phyloP scores from a whole-genome alignment of 1,284 basidiomycete genomes.

The Leccinum huronense region DNA sequence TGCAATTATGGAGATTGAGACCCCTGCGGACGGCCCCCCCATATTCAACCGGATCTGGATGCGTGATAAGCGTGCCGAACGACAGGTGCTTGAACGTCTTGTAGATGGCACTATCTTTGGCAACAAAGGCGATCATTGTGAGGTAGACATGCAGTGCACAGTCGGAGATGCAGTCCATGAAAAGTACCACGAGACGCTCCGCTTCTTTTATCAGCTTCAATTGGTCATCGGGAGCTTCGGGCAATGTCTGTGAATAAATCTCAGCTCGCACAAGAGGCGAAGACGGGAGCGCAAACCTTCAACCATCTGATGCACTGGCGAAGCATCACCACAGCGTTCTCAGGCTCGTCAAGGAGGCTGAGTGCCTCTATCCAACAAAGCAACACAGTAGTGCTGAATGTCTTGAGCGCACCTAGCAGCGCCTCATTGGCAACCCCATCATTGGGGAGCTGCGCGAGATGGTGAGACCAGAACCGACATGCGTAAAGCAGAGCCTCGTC shows the following conservation, averaged over 20 bases:
- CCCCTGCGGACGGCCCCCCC: constrained; percentile 4
- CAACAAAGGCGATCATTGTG: constrained; percentile 13
- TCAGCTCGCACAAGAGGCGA: not conserved
- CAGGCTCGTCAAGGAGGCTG: constrained; percentile 25
- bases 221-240: constrained; percentile 6
- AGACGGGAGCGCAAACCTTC: constrained; percentile 15
- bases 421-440: constrained; percentile 7
- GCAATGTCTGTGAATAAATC: constrained; percentile 12
- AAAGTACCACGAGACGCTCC: constrained; percentile 23
- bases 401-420: constrained; percentile 10
- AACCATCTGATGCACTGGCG: constrained; percentile 23
- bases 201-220: constrained; percentile 17
- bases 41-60: not conserved
- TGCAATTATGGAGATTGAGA: constrained; percentile 3
- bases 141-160: constrained; percentile 26
- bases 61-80: constrained; percentile 4
- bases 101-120: constrained; percentile 4
- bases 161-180: constrained; percentile 24
- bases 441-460: constrained; percentile 20
- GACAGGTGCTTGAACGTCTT: constrained; percentile 18
- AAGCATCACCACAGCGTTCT: constrained; percentile 23
- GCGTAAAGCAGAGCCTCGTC: constrained; percentile 25
- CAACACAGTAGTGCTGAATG: constrained; percentile 20
- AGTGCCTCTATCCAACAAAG: constrained; percentile 26
- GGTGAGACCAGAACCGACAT: constrained; percentile 26